Base-by-base conservation (phyloP, 2,329 filamentous ascomycete genomes). In the Aspergillus sp. region DNA sequence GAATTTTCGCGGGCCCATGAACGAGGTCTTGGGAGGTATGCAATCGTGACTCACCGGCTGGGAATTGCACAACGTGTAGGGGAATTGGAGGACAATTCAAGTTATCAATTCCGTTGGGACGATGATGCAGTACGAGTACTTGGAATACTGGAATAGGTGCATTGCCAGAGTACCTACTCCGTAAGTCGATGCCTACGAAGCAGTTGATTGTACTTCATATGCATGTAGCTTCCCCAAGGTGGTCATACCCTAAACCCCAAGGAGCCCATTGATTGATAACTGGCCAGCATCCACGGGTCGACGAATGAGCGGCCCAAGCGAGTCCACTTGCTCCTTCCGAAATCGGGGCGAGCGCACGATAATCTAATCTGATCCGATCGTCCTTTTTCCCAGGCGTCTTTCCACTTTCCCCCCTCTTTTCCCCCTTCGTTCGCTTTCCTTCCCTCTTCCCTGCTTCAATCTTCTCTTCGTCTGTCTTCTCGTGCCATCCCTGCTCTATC, bases 331-430 rank as follows among this genome's bases (percentile, higher is more conserved):
- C 42, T 59, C 32, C 50, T 63, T 63, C 66, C 66, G 66, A 67
- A 62, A 59, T 67, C 66, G 66, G 66, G 56, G 57, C 60, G 59
- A 60, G 49, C 66, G 55, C 66, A 69, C 66, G 65, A 67, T 65
- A 67, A 73, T 73, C 69, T 73, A 70, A 72, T 72, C 69, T 66
- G 67, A 72, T 71, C 69, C 66, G 67, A 71, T 67, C 62, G 39
- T 51, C 57, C 51, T 49, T 52, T 60, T 61, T 57, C 49, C 61
- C 53, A 54, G 46, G 57, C 49, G 52, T 36, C 42, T 55, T 56
- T 46, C 14, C 55, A 57, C 55, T 64, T 59, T 49, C 45, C 54
- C 49, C 31, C 51, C 47, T 54, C 29, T 53, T 36, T 20, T 18
- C 45, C 47, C 39, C 26, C 49, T 52, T 46, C 31, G 42, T 56